Percentiles rank a stretch among this genome's conserved stretches.
Evolutionary conservation across 176 grass and related monocot species (phyloP).

Genomic region (Aegilops tauschii): DNA sequence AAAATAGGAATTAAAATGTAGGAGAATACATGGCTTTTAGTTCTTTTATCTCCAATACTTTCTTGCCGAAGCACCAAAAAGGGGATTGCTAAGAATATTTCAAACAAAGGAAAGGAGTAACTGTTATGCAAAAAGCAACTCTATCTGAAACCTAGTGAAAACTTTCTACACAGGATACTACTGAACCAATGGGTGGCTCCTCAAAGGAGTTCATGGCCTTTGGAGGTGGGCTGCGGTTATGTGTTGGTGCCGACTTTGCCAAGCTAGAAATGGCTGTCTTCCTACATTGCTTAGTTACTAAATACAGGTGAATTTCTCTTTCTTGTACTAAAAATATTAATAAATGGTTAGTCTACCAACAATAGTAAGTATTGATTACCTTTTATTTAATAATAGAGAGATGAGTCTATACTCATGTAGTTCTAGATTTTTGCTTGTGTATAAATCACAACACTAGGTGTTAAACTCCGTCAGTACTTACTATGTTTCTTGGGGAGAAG

Average conservation of each 20-base stretch:
- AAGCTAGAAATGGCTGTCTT: constrained; percentile 55
- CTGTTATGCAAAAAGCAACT: neutral
- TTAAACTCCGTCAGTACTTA: no score
- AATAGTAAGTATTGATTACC: neutral
- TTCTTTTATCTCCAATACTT: neutral
- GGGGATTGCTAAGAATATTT: no score
- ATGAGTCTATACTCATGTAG: no score
- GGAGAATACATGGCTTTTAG: no score
- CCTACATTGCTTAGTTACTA: constrained; percentile 56
- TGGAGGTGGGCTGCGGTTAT: constrained; percentile 48
- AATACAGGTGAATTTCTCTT: constrained; percentile 35
- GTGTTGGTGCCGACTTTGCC: constrained; percentile 59
- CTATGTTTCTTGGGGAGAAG: no score
- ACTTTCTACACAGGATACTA: constrained; percentile 12
- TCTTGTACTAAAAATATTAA: neutral
- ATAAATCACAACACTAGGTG: no score
- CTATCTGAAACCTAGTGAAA: neutral
- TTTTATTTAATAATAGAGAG: neutral
- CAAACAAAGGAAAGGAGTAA: no score
- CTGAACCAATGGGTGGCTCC: constrained; percentile 37
- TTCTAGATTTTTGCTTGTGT: no score
- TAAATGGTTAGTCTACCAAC: neutral
- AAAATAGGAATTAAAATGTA: no score
- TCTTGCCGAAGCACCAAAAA: neutral
- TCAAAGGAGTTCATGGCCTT: constrained; percentile 70